Percentiles rank a stretch among this genome's conserved stretches.
phyloP scores from a whole-genome alignment of 2,329 filamentous ascomycete genomes.

The Aureobasidium sp. region DNA sequence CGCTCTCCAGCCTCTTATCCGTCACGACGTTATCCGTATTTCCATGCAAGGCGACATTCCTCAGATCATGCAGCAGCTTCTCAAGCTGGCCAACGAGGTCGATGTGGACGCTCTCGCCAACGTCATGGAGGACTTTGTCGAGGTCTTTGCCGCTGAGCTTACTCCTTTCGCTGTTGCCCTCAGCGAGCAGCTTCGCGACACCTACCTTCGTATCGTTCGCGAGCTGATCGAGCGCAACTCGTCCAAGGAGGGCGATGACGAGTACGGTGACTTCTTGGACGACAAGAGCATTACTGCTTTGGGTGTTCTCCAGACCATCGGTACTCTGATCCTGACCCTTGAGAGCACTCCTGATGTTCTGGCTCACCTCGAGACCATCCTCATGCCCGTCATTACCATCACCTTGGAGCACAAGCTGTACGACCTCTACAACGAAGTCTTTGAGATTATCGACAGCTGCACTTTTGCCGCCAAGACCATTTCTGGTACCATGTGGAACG shows the following conservation, averaged over 20 bases:
- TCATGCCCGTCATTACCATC: slow-evolving; percentile 95
- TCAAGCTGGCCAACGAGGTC: slow-evolving; percentile 95
- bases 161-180: slow-evolving; percentile 95
- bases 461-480: slow-evolving; percentile 96
- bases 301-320: slow-evolving; percentile 93
- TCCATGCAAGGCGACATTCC: slow-evolving; percentile 98
- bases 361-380: slow-evolving; percentile 83
- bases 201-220: slow-evolving; percentile 85
- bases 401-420: slow-evolving; percentile 98
- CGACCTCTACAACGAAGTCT: slow-evolving; percentile 94
- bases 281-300: slow-evolving; percentile 98
- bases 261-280: slow-evolving; percentile 84
- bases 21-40: slow-evolving; percentile 85
- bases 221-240: slow-evolving; percentile 85
- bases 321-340: slow-evolving; percentile 88
- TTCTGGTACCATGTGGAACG: slow-evolving; percentile 95
- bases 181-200: slow-evolving; percentile 91
- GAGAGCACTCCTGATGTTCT: slow-evolving; percentile 96
- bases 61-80: slow-evolving; percentile 96
- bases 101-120: slow-evolving; percentile 96
- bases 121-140: slow-evolving; percentile 99
- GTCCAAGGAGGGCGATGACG: slow-evolving; percentile 64
- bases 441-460: slow-evolving; percentile 98
- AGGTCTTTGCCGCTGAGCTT: slow-evolving; percentile 93
- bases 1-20: slow-evolving; percentile 87